A percentile compares a stretch with the other conserved stretches of the same genome.
phyloP scores from a whole-genome alignment of 140 eudicot species.

The Erigeron philadelphicus region DNA sequence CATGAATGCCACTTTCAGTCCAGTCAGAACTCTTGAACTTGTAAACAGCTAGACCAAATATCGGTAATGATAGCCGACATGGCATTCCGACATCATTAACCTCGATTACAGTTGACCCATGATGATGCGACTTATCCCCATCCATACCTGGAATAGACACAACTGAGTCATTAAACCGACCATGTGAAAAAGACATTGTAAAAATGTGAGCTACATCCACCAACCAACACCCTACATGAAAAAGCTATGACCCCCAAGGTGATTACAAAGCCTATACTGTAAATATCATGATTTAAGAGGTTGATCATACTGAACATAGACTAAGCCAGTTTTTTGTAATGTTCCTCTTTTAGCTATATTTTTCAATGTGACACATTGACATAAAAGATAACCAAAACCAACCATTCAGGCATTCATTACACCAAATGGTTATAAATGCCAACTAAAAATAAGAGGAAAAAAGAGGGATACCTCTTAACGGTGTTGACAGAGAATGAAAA shows the following conservation, averaged over 20 bases:
- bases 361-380: too few relatives aligned
- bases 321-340: too few relatives aligned
- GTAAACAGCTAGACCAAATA: constrained; percentile 75
- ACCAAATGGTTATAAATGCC: not conserved
- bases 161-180: not conserved
- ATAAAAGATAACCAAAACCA: not conserved
- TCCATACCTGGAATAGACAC: constrained; percentile 34
- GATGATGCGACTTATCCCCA: constrained; percentile 29
- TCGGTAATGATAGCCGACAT: constrained; percentile 46
- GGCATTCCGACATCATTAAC: constrained; percentile 40
- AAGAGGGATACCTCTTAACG: constrained; percentile 3
- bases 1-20: constrained; percentile 53
- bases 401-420: not conserved
- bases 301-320: not conserved
- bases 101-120: constrained; percentile 36
- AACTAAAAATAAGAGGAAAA: not conserved
- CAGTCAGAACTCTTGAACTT: constrained; percentile 70
- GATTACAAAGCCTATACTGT: too few relatives aligned
- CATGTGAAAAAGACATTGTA: not conserved
- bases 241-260: not conserved
- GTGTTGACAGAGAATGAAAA: constrained; percentile 65
- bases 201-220: not conserved
- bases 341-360: not conserved
- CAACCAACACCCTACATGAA: not conserved
- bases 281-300: not conserved